A percentile compares a stretch with the other conserved stretches of the same genome.
These are phyloP conservation scores for Phytopythium aichiense DNA, from an alignment of 352 stramenopile genomes.

Conservation along the genomic window DNA sequence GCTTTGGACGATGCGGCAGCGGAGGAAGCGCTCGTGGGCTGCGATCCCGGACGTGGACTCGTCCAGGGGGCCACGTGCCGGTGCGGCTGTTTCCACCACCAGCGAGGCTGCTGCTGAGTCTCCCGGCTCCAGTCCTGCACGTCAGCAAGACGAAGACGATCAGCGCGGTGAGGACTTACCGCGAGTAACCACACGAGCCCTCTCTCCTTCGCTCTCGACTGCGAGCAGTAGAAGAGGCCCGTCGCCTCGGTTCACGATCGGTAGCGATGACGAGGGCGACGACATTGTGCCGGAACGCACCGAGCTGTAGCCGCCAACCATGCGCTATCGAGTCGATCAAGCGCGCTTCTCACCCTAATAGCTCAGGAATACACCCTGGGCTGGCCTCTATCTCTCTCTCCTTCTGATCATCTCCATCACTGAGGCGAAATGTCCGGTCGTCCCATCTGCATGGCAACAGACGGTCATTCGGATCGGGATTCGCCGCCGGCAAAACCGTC, in stretches of 20 bases:
- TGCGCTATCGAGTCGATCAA: neutral
- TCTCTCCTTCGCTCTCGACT: conserved; percentile 23
- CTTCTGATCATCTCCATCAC: neutral
- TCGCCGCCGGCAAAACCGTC: neutral
- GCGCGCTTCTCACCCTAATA: neutral
- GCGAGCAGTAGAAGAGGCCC: conserved; percentile 17
- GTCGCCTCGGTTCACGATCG: conserved; percentile 45
- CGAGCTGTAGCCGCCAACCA: conserved; percentile 2
- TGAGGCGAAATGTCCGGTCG: neutral
- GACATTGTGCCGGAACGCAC: conserved; percentile 12
- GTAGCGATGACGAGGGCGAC: conserved; percentile 34
- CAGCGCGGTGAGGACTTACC: neutral
- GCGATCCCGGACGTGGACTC: conserved; percentile 36
- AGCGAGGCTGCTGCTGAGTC: conserved; percentile 2
- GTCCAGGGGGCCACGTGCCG: conserved; percentile 1
- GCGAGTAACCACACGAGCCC: neutral
- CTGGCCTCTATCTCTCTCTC: neutral
- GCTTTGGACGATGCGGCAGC: conserved; percentile 34
- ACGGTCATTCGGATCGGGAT: neutral
- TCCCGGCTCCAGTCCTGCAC: neutral
- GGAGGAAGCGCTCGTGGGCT: conserved; percentile 42
- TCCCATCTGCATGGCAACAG: neutral
- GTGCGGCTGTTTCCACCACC: neutral
- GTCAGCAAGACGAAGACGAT: neutral
- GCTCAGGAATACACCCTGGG: neutral